Base-by-base conservation (phyloP, 306 rosid genomes). In the Urtica urens region DNA sequence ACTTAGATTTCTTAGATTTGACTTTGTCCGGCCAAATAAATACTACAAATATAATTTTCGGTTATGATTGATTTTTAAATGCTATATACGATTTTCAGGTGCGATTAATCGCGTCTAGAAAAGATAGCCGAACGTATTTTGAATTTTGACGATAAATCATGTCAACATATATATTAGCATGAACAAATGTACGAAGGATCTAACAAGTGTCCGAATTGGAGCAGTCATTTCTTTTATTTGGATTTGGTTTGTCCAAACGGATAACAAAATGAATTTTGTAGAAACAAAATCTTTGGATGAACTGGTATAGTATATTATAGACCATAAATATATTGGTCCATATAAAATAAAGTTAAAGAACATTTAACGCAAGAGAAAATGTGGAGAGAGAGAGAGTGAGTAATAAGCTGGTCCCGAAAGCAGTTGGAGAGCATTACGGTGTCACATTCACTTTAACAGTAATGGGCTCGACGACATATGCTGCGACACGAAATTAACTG, bases 381-480 rank as follows among this genome's bases (percentile, higher is more conserved):
- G 31, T 17, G 39, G 21, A 49, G 33, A 58, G 48, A 10, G 23
- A 16, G 43, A 23, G 51, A 45, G 50, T 40, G 23, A 26, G 20
- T 31, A 18, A 65, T 49, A 53, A 67, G 53, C 67, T 66, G 76
- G 83, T 78, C 82, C 78, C 74, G 20, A 66, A 63, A 68, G 71
- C 47, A 39, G 74, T 55, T 63, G 58, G 60, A 37, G 2, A 30
- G 58, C 52, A 64, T 38, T 59, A 55, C 66, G 65, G 66, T 47
- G 78, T 71, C 70, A 53, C 56, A 77, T 63, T 77, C 77, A 63
- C 26, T 59, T 35, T 69, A 68, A 60, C 72, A 68, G 70, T 42
- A 72, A 72, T 67, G 83, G 83, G 75, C 70, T 78, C 59, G 75
- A 63, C 62, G 66, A 51, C 73, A 59, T 78, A 79, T 73, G 71